Evolutionary conservation across 2,329 filamentous ascomycete species (phyloP).

Genomic region (Fonsecaea nubica): DNA sequence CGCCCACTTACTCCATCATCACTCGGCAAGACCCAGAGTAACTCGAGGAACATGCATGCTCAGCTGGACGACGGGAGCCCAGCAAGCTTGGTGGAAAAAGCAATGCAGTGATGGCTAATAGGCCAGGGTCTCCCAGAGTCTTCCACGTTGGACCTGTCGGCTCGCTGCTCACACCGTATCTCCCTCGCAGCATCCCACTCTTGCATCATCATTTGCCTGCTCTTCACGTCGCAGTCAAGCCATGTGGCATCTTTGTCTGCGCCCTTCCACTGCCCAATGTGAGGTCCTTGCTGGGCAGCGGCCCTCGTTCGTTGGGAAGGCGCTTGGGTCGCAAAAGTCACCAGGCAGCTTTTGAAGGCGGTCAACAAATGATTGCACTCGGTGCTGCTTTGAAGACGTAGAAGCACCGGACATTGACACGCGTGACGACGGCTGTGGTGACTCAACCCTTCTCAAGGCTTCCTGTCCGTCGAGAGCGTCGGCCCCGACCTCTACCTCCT

Average conservation of each 20-base stretch:
- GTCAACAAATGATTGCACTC: neutral
- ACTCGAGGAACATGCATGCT: neutral
- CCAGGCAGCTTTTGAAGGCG: neutral
- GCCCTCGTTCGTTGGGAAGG: neutral
- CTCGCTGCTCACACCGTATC: neutral
- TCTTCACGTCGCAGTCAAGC: neutral
- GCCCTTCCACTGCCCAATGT: neutral
- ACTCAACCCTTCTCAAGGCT: neutral
- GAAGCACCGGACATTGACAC: neutral
- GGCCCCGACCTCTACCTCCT: neutral
- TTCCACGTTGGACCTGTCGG: neutral
- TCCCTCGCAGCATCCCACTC: neutral
- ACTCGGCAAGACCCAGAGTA: neutral
- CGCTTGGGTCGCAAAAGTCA: neutral
- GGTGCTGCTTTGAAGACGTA: neutral
- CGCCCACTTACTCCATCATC: neutral
- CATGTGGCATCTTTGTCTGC: neutral
- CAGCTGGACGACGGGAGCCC: neutral
- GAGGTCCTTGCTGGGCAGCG: neutral
- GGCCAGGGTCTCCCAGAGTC: neutral
- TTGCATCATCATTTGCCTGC: neutral
- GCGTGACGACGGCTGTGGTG: neutral
- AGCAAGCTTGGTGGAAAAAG: neutral
- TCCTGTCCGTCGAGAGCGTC: neutral
- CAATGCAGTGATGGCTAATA: neutral